Evolutionary conservation across 2,329 filamentous ascomycete species (phyloP).

Genomic region (Alternaria conjuncta): DNA sequence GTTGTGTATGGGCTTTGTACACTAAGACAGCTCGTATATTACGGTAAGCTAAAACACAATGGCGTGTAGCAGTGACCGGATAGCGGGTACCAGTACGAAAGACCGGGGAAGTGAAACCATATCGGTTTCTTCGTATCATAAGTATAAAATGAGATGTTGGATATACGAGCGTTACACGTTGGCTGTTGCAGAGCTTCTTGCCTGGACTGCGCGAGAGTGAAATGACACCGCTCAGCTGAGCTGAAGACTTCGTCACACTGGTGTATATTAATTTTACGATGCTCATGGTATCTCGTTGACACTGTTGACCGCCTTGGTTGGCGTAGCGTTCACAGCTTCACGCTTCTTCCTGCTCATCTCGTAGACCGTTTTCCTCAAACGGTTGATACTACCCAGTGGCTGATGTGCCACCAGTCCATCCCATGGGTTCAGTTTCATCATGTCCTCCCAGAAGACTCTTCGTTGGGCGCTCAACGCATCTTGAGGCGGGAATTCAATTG

Average conservation of each 20-base stretch:
- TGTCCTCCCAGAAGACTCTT: constrained; percentile 39
- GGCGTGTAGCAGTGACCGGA: neutral
- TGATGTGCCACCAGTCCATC: constrained; percentile 33
- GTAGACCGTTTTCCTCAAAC: constrained; percentile 35
- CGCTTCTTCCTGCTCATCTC: constrained; percentile 34
- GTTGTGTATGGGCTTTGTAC: neutral
- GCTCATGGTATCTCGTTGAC: constrained; percentile 30
- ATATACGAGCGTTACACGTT: neutral
- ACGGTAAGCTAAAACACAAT: neutral
- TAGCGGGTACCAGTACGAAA: neutral
- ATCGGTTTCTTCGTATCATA: neutral
- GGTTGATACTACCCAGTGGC: constrained; percentile 36
- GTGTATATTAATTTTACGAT: neutral
- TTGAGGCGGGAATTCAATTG: constrained; percentile 34
- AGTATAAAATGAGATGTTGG: neutral
- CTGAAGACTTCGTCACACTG: neutral
- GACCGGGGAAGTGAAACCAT: neutral
- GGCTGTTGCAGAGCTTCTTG: neutral
- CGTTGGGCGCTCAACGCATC: constrained; percentile 30
- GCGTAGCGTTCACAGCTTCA: constrained; percentile 28
- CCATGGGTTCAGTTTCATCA: constrained; percentile 38
- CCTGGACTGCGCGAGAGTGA: neutral
- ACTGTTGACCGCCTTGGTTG: constrained; percentile 13
- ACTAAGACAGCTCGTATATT: neutral
- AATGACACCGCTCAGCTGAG: neutral